Conservation (phyloP, 1,139 yeast genomes). For the Pichia cactophila region DNA sequence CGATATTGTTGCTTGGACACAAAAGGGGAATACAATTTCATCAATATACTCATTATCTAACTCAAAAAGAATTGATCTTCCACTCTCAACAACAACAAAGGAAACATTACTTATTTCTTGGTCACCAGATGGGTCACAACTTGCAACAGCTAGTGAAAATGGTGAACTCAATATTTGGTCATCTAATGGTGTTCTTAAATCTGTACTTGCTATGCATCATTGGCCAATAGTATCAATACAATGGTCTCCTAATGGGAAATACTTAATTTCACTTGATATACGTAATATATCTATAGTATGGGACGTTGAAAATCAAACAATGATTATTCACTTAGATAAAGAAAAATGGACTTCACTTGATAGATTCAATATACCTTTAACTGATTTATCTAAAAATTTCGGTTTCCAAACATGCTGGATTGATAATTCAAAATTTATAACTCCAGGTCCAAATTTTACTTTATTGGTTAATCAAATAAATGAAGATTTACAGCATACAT, state of each 20-base stretch:
- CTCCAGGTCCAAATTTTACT: constrained; percentile 51
- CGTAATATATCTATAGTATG: constrained; percentile 41
- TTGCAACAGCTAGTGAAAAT: constrained; percentile 50
- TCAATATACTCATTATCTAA: constrained; percentile 25
- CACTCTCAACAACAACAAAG: constrained; percentile 19
- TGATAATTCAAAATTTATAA: constrained; percentile 59
- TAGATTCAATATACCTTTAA: neutral
- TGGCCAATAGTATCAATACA: constrained; percentile 42
- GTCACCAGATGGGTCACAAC: constrained; percentile 53
- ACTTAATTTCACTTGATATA: constrained; percentile 36
- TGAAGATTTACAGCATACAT: constrained; percentile 32
- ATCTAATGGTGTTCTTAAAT: constrained; percentile 54
- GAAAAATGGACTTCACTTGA: constrained; percentile 8
- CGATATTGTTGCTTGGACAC: constrained; percentile 34
- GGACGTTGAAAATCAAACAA: constrained; percentile 45
- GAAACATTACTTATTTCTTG: constrained; percentile 37
- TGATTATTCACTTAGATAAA: constrained; percentile 36
- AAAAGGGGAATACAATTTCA: constrained; percentile 30
- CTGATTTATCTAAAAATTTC: constrained; percentile 15
- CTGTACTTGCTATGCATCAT: constrained; percentile 48
- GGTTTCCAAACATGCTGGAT: constrained; percentile 69
- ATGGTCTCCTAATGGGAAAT: constrained; percentile 43
- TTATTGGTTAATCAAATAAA: constrained; percentile 54
- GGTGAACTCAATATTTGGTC: constrained; percentile 71
- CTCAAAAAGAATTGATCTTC: constrained; percentile 12